Base-by-base conservation (phyloP, 2,329 filamentous ascomycete genomes). In the Orbilia javanica region DNA sequence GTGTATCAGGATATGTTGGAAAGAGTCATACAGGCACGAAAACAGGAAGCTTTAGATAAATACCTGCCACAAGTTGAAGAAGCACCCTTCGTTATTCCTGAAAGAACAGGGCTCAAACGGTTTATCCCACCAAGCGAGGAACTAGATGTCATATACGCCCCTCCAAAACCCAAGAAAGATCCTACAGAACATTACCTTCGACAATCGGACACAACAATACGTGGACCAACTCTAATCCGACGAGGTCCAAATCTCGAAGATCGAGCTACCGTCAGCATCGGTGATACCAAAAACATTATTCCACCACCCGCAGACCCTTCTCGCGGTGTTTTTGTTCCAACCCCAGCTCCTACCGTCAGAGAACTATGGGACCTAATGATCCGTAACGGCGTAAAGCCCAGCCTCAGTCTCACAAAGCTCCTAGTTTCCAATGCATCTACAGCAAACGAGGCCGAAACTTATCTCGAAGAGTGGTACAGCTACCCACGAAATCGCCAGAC, bases 1-100 rank as follows among this genome's bases (percentile, higher is more conserved):
- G 73, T 80, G 1, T 82, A 77, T 65, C 48, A 78, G 29, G 79
- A 80, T 42, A 80, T 82, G 77, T 81, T 81, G 55, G 66, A 65
- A 18, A 81, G 81, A 42, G 18, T 81, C 6, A 13, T 81, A 6
- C 67, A 73, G 15, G 77, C 52, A 6, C 64, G 70, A n/a, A 81
- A 80, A 25, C 75, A 78, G 29, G 62, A 71, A 13, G 60, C 48
- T 50, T 15, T 62, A 13, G 31, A 67, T 10, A 55, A 55, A 44
- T 44, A 77, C 20, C 8, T 22, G 2, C 20, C 42, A 44, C 4
- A 22, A 7, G 22, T 48, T 5, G 48, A 52, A 27, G 65, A 70
- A 42, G 13, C 27, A 11, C 20, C 29, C 4, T 10, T 10, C 8
- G 6, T 25, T 7, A 0, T 29, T 7, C 70, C 62, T 5, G 6